Conservation (phyloP, 352 stramenopile species). For the Phytophthora tentaculata region DNA sequence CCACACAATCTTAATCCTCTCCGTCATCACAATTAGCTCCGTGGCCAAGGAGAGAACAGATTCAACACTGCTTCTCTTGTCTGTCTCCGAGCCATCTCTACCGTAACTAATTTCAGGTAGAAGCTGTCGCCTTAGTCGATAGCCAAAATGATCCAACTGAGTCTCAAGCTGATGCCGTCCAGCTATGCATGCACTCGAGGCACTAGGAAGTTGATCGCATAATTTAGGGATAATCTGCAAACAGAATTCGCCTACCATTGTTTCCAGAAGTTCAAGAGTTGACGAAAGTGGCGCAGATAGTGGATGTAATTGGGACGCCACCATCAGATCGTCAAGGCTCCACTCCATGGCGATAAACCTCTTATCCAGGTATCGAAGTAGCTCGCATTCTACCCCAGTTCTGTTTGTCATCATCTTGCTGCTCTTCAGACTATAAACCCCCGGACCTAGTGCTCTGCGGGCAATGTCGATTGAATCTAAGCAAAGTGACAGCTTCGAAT, state of each 20-base stretch:
- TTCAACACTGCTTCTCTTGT: not conserved
- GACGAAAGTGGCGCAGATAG: not conserved
- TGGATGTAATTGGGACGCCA: constrained; percentile 1
- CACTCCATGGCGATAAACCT: constrained; percentile 31
- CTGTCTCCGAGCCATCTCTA: not conserved
- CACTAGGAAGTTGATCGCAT: constrained; percentile 57
- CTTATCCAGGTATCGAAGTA: constrained; percentile 44
- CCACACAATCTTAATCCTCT: constrained; percentile 61
- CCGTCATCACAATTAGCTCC: constrained; percentile 49
- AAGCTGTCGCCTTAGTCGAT: constrained; percentile 36
- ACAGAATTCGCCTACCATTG: constrained; percentile 61
- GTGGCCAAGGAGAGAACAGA: constrained; percentile 28
- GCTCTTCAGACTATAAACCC: constrained; percentile 30
- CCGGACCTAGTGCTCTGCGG: constrained; percentile 45
- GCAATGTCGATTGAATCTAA: constrained; percentile 56
- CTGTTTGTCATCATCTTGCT: constrained; percentile 1
- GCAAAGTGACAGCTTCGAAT: constrained; percentile 39
- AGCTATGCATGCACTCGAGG: constrained; percentile 30
- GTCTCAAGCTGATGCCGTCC: constrained; percentile 42
- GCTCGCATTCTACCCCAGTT: constrained; percentile 45
- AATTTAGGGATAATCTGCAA: constrained; percentile 56
- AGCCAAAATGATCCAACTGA: constrained; percentile 51
- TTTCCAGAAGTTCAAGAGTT: constrained; percentile 39
- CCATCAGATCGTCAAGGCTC: constrained; percentile 25
- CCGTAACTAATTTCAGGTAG: constrained; percentile 14